Conservation (phyloP, 2,329 filamentous ascomycete species). For the Fusarium hainanense region DNA sequence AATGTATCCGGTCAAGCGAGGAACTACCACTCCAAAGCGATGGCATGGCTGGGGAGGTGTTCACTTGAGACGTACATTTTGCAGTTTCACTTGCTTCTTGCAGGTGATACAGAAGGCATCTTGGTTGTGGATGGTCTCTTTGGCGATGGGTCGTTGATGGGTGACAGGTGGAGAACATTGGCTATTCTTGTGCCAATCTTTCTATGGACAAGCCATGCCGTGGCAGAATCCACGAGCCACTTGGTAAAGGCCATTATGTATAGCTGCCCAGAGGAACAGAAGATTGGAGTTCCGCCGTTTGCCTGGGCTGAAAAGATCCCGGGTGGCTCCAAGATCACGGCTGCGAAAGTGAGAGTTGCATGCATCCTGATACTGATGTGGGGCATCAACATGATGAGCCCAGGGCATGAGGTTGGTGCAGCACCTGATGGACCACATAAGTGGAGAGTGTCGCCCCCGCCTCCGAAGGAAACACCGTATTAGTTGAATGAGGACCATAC, state of each 20-base stretch:
- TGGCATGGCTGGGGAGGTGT: constrained; percentile 64
- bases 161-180: constrained; percentile 41
- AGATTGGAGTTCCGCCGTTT: not conserved
- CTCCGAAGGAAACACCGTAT: not conserved
- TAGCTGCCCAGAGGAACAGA: not conserved
- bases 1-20: constrained; percentile 50
- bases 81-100: constrained; percentile 71
- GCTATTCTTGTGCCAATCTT: constrained; percentile 42
- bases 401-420: not conserved
- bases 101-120: constrained; percentile 65
- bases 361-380: not conserved
- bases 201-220: constrained; percentile 41
- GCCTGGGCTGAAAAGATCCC: not conserved
- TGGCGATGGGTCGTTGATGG: constrained; percentile 34
- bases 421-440: not conserved
- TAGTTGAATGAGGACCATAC: not conserved
- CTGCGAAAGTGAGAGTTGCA: not conserved
- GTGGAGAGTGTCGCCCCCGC: not conserved
- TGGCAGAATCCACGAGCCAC: constrained; percentile 33
- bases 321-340: not conserved
- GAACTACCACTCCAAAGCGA: constrained; percentile 51
- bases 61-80: constrained; percentile 69
- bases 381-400: not conserved
- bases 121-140: constrained; percentile 49
- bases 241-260: not conserved